phyloP scores from a whole-genome alignment of 2,329 filamentous ascomycete species.

The Calonectria ilicicola region DNA sequence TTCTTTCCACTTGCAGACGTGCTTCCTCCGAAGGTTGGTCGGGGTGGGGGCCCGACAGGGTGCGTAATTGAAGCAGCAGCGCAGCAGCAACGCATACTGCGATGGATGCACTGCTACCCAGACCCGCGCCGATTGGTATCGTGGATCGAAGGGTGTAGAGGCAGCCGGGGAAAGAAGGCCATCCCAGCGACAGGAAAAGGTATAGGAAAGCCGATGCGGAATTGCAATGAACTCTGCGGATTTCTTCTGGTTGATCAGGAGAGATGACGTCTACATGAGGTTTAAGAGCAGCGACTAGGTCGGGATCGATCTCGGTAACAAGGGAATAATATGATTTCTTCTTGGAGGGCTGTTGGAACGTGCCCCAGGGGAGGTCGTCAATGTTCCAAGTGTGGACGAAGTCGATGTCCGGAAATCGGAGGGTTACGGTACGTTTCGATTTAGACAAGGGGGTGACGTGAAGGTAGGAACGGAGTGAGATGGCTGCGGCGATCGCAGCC shows the following conservation, averaged over 20 bases:
- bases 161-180: slow-evolving; percentile 81
- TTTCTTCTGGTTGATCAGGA: slow-evolving; percentile 70
- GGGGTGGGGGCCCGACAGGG: slow-evolving; percentile 88
- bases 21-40: slow-evolving; percentile 91
- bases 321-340: slow-evolving; percentile 97
- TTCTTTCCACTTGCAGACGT: slow-evolving; percentile 90
- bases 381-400: slow-evolving; percentile 95
- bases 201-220: slow-evolving; percentile 92
- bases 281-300: slow-evolving; percentile 83
- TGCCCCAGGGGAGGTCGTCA: slow-evolving; percentile 86
- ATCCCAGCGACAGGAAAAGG: slow-evolving; percentile 89
- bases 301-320: slow-evolving; percentile 84
- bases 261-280: slow-evolving; percentile 83
- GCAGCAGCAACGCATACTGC: slow-evolving; percentile 89
- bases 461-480: slow-evolving; percentile 95
- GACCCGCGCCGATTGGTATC: slow-evolving; percentile 89
- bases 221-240: slow-evolving; percentile 85
- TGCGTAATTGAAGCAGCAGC: slow-evolving; percentile 87
- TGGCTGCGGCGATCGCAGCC: slow-evolving; percentile 93
- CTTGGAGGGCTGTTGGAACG: slow-evolving; percentile 83
- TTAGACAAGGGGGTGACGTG: slow-evolving; percentile 95
- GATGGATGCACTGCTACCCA: slow-evolving; percentile 95
- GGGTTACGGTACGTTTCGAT: slow-evolving; percentile 86
- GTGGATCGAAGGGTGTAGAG: slow-evolving; percentile 93
- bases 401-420: slow-evolving; percentile 92